Evolutionary conservation across 2,329 filamentous ascomycete species (phyloP).

Genomic region (Neobulgaria alba): DNA sequence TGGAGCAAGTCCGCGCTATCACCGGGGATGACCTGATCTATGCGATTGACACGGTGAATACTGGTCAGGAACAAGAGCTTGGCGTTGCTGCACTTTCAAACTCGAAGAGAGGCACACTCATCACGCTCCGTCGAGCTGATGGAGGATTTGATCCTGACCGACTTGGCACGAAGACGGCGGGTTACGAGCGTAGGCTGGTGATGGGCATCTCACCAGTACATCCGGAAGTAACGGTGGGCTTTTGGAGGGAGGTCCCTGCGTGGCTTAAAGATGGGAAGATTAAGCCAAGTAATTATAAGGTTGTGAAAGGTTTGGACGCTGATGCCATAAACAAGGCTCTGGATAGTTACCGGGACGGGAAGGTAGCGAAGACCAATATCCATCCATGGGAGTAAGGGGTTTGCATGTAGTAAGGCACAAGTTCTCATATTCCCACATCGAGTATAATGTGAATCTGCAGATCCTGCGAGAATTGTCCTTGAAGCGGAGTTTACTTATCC

Average conservation of each 20-base stretch:
- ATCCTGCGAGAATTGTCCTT: no score
- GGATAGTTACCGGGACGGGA: no score
- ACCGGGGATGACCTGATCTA: constrained; percentile 33
- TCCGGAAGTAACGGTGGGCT: constrained; percentile 3
- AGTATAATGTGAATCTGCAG: no score
- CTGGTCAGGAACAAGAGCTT: constrained; percentile 22
- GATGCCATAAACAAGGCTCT: no score
- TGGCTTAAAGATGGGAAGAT: constrained; percentile 1
- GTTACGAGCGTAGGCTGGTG: background rate
- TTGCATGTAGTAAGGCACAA: no score
- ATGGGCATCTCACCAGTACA: background rate
- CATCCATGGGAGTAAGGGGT: no score
- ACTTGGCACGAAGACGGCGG: background rate
- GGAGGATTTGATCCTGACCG: background rate
- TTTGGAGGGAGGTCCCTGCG: constrained; percentile 3
- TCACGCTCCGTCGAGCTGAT: constrained; percentile 17
- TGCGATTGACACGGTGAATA: constrained; percentile 32
- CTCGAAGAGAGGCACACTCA: constrained; percentile 29
- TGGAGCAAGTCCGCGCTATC: constrained; percentile 27
- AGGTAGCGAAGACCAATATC: no score
- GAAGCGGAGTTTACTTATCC: no score
- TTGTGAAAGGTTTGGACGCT: constrained; percentile 4
- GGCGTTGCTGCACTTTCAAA: constrained; percentile 30
- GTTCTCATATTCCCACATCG: no score
- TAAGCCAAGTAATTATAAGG: background rate